Percentiles rank a stretch among this genome's conserved stretches.
phyloP scores from a whole-genome alignment of 352 stramenopile genomes.

The Globisporangium mamillatum region DNA sequence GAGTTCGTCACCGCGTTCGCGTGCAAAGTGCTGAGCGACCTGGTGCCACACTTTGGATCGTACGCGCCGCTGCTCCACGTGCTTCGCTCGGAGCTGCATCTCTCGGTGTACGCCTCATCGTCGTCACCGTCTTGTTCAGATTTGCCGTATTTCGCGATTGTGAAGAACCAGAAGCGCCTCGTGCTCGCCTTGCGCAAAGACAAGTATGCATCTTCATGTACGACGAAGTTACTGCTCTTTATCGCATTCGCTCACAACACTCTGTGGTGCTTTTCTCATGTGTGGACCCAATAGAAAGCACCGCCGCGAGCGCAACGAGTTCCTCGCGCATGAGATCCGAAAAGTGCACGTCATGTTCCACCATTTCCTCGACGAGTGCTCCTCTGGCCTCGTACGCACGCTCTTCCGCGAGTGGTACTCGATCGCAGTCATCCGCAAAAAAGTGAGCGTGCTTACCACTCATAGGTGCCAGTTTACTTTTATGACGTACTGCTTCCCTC shows the following conservation, averaged over 20 bases:
- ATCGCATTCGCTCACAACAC: no score
- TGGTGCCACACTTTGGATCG: slow-evolving; percentile 52
- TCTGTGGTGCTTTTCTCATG: neutral
- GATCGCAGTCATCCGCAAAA: slow-evolving; percentile 53
- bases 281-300: slow-evolving; percentile 25
- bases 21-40: slow-evolving; percentile 50
- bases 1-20: slow-evolving; percentile 61
- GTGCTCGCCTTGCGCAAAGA: slow-evolving; percentile 47
- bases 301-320: slow-evolving; percentile 47
- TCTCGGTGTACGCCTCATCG: slow-evolving; percentile 39
- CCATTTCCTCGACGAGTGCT: slow-evolving; percentile 49
- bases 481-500: neutral
- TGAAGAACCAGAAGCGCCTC: slow-evolving; percentile 59
- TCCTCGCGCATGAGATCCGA: slow-evolving; percentile 52
- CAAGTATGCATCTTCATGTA: slow-evolving; percentile 25
- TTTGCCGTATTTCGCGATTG: slow-evolving; percentile 61
- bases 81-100: slow-evolving; percentile 38
- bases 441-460: slow-evolving; percentile 25
- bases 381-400: slow-evolving; percentile 39
- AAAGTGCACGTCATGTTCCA: slow-evolving; percentile 55
- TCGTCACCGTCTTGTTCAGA: neutral
- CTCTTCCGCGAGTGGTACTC: slow-evolving; percentile 73
- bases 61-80: slow-evolving; percentile 46
- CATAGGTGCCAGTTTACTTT: neutral
- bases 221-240: no score